Conservation (phyloP, 306 rosid genomes). For the Quercus gilva region DNA sequence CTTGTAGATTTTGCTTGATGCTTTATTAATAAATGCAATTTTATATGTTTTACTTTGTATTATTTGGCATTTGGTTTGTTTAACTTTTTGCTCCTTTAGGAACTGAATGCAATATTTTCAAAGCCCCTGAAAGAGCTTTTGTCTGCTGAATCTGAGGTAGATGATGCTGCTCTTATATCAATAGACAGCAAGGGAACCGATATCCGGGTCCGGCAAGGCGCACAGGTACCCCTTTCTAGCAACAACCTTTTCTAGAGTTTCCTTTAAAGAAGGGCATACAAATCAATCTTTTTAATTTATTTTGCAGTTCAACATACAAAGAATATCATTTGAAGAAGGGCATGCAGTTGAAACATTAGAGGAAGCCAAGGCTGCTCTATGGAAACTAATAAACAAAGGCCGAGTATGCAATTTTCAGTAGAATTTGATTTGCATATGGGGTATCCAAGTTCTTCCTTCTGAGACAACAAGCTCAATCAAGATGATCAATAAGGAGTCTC, state of each 20-base stretch:
- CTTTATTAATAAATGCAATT: not conserved
- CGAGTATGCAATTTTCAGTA: constrained; percentile 60
- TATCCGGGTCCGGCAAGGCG: constrained; percentile 96
- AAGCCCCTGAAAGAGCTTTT: constrained; percentile 87
- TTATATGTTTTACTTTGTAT: not conserved
- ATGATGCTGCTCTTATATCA: constrained; percentile 96
- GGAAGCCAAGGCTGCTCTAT: constrained; percentile 92
- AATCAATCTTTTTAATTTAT: not conserved
- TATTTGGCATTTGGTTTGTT: constrained; percentile 2
- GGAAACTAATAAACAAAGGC: constrained; percentile 74
- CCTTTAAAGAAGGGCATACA: not conserved
- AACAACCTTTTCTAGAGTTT: not conserved
- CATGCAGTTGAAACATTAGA: constrained; percentile 84
- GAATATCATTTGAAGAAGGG: constrained; percentile 92
- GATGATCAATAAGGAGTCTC: constrained; percentile 5
- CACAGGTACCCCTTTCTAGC: constrained; percentile 56
- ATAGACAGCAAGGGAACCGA: constrained; percentile 97
- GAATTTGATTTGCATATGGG: not conserved
- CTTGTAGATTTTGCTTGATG: not conserved
- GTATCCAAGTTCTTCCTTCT: not conserved
- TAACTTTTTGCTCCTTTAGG: constrained; percentile 42
- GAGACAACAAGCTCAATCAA: not conserved
- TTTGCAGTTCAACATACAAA: constrained; percentile 88
- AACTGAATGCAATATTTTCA: constrained; percentile 88
- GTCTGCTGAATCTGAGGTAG: constrained; percentile 83